Conservation (phyloP, 2,329 filamentous ascomycete species). For the Epichloe festucae region DNA sequence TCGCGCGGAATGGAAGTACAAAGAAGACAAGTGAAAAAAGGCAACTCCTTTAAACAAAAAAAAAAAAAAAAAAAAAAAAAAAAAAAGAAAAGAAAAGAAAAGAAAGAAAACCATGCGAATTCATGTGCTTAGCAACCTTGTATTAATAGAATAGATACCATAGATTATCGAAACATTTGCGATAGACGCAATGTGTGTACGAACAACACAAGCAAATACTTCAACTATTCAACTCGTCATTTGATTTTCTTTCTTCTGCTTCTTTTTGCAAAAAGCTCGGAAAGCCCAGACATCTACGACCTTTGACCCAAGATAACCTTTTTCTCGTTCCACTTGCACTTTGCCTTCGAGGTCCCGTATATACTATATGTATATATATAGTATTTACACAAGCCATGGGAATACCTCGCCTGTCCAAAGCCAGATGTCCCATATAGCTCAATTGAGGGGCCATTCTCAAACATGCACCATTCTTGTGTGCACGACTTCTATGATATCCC, state of each 20-base stretch:
- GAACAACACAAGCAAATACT: background rate
- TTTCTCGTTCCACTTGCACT: background rate
- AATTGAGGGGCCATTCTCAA: slow-evolving; percentile 4
- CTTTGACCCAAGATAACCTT: background rate
- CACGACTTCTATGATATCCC: slow-evolving; percentile 5
- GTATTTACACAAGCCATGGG: slow-evolving; percentile 7
- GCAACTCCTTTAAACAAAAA: too few relatives aligned
- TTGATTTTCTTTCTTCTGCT: background rate
- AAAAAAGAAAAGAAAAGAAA: too few relatives aligned
- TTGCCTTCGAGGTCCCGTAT: background rate
- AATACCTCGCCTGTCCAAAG: background rate
- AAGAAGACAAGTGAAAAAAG: slow-evolving; percentile 11
- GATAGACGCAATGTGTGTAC: too few relatives aligned
- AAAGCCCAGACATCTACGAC: background rate
- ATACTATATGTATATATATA: background rate
- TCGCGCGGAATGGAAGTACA: slow-evolving; percentile 40
- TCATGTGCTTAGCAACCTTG: background rate
- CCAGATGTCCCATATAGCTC: background rate
- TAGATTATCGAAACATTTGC: background rate
- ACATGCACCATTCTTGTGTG: slow-evolving; percentile 1
- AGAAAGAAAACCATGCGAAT: background rate
- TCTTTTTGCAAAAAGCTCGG: background rate
- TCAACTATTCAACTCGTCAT: background rate
- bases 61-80: too few relatives aligned
- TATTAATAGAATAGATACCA: slow-evolving; percentile 2